phyloP scores from a whole-genome alignment of 2,329 filamentous ascomycete species.

The Fusarium sp. region DNA sequence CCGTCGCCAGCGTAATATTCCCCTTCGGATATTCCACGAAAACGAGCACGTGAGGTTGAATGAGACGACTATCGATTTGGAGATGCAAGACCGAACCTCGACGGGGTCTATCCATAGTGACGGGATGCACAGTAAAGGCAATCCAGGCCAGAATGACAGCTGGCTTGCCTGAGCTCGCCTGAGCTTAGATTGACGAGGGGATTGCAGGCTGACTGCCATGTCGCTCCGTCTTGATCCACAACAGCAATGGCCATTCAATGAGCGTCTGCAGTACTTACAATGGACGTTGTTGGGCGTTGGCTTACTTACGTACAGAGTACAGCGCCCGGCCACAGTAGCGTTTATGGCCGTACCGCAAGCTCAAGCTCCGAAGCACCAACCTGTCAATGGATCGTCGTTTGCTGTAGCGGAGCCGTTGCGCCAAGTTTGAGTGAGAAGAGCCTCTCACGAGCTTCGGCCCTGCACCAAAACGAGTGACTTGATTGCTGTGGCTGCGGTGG shows the following conservation, averaged over 20 bases:
- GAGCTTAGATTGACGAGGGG: slow-evolving; percentile 2
- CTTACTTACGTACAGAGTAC: neutral
- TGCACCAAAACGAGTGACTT: slow-evolving; percentile 9
- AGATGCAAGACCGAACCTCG: neutral
- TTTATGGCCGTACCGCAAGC: neutral
- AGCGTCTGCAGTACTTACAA: neutral
- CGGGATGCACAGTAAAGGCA: neutral
- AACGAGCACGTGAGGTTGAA: neutral
- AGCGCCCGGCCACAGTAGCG: neutral
- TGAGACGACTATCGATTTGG: neutral
- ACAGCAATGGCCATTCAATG: neutral
- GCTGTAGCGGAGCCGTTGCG: neutral
- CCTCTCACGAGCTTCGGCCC: slow-evolving; percentile 14
- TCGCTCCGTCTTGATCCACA: neutral
- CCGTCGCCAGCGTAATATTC: neutral
- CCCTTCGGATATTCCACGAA: neutral
- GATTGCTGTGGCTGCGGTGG: slow-evolving; percentile 4
- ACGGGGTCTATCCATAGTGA: neutral
- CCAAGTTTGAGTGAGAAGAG: neutral
- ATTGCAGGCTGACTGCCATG: neutral
- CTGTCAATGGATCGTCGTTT: neutral
- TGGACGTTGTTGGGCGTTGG: neutral
- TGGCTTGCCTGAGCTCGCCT: neutral
- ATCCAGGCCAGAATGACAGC: neutral
- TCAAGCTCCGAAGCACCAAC: neutral